phyloP scores from a whole-genome alignment of 2,329 filamentous ascomycete species.

The Venturia oleaginea region DNA sequence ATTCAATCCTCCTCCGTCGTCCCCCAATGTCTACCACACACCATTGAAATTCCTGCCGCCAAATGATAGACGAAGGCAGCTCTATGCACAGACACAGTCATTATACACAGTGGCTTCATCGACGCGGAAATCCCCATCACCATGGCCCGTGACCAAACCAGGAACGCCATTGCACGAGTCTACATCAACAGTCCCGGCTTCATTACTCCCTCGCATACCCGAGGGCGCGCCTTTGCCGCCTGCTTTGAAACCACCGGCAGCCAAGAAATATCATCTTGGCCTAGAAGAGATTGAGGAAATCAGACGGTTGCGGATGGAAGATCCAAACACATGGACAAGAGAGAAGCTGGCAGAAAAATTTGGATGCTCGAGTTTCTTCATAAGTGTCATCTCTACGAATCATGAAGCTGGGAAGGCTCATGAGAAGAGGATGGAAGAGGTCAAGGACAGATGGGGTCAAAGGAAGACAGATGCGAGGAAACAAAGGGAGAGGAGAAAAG shows the following conservation, averaged over 20 bases:
- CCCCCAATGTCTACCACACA: constrained; percentile 55
- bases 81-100: constrained; percentile 31
- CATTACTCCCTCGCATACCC: constrained; percentile 7
- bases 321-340: constrained; percentile 52
- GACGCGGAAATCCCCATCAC: constrained; percentile 17
- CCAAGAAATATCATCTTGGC: constrained; percentile 48
- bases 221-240: constrained; percentile 32
- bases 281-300: constrained; percentile 51
- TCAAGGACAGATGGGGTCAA: constrained; percentile 52
- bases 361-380: constrained; percentile 53
- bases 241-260: constrained; percentile 36
- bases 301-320: constrained; percentile 41
- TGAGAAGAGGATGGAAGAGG: constrained; percentile 41
- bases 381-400: constrained; percentile 47
- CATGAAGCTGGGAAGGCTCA: constrained; percentile 31
- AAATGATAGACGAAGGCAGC: constrained; percentile 43
- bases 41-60: constrained; percentile 55
- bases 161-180: constrained; percentile 12
- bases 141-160: constrained; percentile 17
- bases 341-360: constrained; percentile 53
- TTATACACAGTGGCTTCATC: constrained; percentile 19
- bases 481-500: constrained; percentile 50
- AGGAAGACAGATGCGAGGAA: constrained; percentile 52
- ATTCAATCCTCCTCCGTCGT: constrained; percentile 57
- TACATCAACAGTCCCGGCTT: constrained; percentile 1